Conservation (phyloP, 2,329 filamentous ascomycete species). For the Aspergillus sp. region DNA sequence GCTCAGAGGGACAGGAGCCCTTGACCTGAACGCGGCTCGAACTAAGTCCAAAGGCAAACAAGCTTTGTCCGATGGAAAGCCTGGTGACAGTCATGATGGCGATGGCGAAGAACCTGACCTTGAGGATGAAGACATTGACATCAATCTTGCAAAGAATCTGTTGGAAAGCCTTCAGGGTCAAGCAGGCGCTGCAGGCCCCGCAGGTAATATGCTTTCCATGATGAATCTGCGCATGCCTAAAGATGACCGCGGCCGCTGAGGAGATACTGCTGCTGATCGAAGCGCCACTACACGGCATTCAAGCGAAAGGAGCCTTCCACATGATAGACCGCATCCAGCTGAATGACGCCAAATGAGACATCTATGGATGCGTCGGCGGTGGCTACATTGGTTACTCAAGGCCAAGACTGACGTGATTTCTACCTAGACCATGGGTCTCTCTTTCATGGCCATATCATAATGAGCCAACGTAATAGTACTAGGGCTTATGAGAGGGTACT, state of each 20-base stretch:
- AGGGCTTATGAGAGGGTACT: too few relatives aligned
- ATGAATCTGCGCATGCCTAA: constrained; percentile 81
- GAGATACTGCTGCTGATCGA: background rate
- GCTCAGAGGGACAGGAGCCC: constrained; percentile 45
- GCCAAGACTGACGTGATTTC: too few relatives aligned
- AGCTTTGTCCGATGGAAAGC: constrained; percentile 29
- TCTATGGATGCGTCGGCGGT: too few relatives aligned
- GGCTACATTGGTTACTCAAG: too few relatives aligned
- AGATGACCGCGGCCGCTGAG: constrained; percentile 57
- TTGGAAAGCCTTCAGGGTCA: constrained; percentile 92
- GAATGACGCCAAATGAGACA: too few relatives aligned
- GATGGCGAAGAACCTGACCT: constrained; percentile 19
- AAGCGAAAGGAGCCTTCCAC: background rate
- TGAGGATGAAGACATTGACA: constrained; percentile 71
- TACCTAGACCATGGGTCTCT: too few relatives aligned
- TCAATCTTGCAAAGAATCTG: constrained; percentile 85
- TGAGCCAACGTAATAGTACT: too few relatives aligned
- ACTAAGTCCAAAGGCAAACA: constrained; percentile 16
- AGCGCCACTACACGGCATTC: background rate
- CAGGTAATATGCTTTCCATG: constrained; percentile 80
- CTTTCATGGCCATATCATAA: too few relatives aligned
- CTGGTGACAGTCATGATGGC: constrained; percentile 18
- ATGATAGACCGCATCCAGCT: background rate
- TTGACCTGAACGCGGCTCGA: constrained; percentile 36
- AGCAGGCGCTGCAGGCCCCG: constrained; percentile 78